Base-by-base conservation (phyloP, 768 basidiomycete species). In the Russula foetens region DNA sequence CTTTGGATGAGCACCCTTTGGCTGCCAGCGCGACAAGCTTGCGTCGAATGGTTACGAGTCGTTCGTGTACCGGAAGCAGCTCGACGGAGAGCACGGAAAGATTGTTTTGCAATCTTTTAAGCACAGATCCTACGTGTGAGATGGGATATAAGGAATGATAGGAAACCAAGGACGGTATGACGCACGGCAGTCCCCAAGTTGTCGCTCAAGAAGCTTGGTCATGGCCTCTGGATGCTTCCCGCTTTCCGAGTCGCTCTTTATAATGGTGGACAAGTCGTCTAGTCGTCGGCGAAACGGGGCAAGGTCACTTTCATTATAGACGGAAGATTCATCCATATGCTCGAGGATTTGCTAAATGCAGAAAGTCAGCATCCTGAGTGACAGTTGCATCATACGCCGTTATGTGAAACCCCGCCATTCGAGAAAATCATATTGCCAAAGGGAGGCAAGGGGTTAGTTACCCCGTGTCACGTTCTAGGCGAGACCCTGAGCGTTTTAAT, bases 241-340 rank as follows among this genome's bases (percentile, higher is more conserved):
- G 59, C 84, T 83, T 63, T 88, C 85, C 21, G 82, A 79, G 69
- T 96, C 94, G 62, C 85, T 82, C 64, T 86, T 86, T 56, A 99
- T 84, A 67, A 98, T 96, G 62, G 82, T 79, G 62, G 91, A 86
- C 43, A 99, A 80, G 63, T 94, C 89, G 26, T 79, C 76, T 53
- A 98, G 74, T 60, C 97, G 85, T 64, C 81, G 79, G 58, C 86
- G 84, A 74, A 98, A 98, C 2, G 97, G 94, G 29, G 80, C 79
- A 31, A 98, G 85, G 75, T 97, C 92, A 24, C 85, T 75, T 69
- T 94, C 91, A 66, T 92, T 98, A 74, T 98, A 98, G 47, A 92
- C 86, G 7, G 88, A 88, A 1, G 92, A 93, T 71, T 99, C 97
- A 72, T 94, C 90, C 88, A 98, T 90, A 70, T 95, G 92, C 70